Base-by-base conservation (phyloP, 192 early-diverging fungal genomes). In the Rhizophagus sp. region DNA sequence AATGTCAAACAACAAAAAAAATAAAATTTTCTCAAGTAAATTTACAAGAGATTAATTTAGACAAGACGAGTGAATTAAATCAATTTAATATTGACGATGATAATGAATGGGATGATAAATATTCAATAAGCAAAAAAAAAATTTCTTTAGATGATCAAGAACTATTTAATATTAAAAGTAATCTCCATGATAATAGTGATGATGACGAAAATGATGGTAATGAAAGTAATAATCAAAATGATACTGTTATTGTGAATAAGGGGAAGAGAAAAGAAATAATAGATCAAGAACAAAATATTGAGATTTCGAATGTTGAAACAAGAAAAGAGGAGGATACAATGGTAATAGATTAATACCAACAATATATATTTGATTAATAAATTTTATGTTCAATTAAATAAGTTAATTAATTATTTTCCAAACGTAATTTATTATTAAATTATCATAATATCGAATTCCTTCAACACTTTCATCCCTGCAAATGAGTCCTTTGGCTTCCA, bases 391-490 rank as follows among this genome's bases (percentile, higher is more conserved):
- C 10, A 52, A 65, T 12, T 66, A 27, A 27, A 66, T 13, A 66
- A 65, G 24, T 27, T 66, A 66, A 33, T 9, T 66, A 66, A 33
- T 30, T 2, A 15, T 11, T 44, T 79, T 64, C 66, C 65, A 57
- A 44, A 25, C 39, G 36, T 27, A 68, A 57, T 82, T 81, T 13
- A 75, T 73, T 33, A 86, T 79, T 30, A 91, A 33, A 83, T 98
- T 98, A 30, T 90, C 90, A 81, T 93, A 97, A 82, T 95, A 98
- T 44, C 89, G 84, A 44, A 97, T 78, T 8, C 96, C 97, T 77
- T 94, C 93, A 1, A 95, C 89, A 7, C 89, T 93, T 77, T 97
- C 95, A 80, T 98, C 97, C 68, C 95, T 87, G 82, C 96, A 97
- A n/a, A 97, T 82, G 34, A 89, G 82, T 0, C 95, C 96, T 44